Evolutionary conservation across 371 early-diverging fungal species (phyloP).

Genomic region (Mortierella sp.): DNA sequence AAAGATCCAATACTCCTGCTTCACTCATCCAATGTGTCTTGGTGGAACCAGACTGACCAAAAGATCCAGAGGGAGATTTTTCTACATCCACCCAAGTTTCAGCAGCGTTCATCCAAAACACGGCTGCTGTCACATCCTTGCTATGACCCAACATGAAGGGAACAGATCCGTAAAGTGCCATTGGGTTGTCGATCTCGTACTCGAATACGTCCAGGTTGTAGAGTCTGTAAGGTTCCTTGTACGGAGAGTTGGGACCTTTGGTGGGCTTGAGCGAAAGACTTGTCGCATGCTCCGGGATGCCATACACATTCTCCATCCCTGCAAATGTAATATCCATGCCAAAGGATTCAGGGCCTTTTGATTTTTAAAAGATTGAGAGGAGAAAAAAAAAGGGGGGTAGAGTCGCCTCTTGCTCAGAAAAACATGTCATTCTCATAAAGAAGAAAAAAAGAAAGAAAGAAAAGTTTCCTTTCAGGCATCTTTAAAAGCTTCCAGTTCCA

Average conservation of each 20-base stretch:
- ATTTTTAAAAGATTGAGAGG: background rate
- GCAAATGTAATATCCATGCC: conserved; percentile 94
- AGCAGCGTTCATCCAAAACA: conserved; percentile 93
- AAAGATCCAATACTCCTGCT: conserved; percentile 89
- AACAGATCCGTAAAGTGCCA: conserved; percentile 95
- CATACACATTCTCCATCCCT: conserved; percentile 89
- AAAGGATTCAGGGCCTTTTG: conserved; percentile 87
- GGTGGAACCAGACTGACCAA: conserved; percentile 35
- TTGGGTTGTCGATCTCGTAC: conserved; percentile 91
- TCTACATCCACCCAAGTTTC: conserved; percentile 98
- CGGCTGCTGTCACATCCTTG: conserved; percentile 72
- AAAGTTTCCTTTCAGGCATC: no score
- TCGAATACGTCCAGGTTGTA: conserved; percentile 99
- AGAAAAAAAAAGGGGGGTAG: background rate
- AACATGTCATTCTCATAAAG: no score
- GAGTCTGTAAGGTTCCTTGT: conserved; percentile 93
- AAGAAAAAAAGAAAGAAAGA: no score
- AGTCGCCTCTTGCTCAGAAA: no score
- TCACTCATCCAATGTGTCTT: conserved; percentile 96
- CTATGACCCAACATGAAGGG: conserved; percentile 94
- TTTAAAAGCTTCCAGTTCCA: no score
- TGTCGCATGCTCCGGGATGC: conserved; percentile 95
- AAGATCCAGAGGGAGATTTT: conserved; percentile 50
- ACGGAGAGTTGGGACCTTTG: conserved; percentile 77
- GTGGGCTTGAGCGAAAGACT: conserved; percentile 87